A percentile compares a stretch with the other conserved stretches of the same genome.
These are phyloP conservation scores for Pseudogymnoascus sp. DNA, from an alignment of 2,329 filamentous ascomycete genomes.

Conservation along the genomic window DNA sequence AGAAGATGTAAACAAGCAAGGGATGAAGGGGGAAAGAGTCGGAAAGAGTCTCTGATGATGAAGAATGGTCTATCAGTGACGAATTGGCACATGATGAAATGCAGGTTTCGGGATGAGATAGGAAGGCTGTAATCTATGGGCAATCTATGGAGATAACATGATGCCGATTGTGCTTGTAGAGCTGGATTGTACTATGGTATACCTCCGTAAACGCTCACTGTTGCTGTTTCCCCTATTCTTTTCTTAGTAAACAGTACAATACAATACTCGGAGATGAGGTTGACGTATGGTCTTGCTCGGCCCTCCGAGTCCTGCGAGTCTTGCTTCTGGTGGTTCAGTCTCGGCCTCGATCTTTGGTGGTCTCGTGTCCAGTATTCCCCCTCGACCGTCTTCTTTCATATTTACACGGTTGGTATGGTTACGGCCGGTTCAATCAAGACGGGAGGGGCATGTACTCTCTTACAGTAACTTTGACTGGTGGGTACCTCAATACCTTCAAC, in stretches of 20 bases:
- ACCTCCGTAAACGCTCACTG: not conserved
- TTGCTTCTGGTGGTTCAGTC: not conserved
- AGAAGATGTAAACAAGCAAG: slow-evolving; percentile 4
- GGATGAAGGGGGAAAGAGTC: not conserved
- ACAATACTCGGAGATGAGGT: not conserved
- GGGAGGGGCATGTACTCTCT: slow-evolving; percentile 6
- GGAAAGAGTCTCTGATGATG: not conserved
- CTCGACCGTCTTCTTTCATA: not conserved
- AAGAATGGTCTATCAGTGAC: not conserved
- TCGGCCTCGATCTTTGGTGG: not conserved
- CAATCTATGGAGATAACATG: not conserved
- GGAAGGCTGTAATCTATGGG: not conserved
- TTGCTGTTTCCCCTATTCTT: not conserved
- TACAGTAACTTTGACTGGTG: slow-evolving; percentile 10
- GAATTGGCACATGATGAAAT: slow-evolving; percentile 6
- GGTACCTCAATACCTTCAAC: not conserved
- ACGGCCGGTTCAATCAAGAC: not conserved
- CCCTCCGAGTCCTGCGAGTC: not conserved
- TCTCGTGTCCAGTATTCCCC: not conserved
- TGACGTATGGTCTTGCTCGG: not conserved
- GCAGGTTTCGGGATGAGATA: slow-evolving; percentile 1
- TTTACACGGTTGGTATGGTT: slow-evolving; percentile 1
- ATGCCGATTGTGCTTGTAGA: not conserved
- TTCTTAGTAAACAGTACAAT: not conserved
- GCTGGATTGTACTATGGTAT: not conserved